These are phyloP conservation scores for Anisogramma anomala DNA, from an alignment of 2,329 filamentous ascomycete species.

Conservation along the genomic window DNA sequence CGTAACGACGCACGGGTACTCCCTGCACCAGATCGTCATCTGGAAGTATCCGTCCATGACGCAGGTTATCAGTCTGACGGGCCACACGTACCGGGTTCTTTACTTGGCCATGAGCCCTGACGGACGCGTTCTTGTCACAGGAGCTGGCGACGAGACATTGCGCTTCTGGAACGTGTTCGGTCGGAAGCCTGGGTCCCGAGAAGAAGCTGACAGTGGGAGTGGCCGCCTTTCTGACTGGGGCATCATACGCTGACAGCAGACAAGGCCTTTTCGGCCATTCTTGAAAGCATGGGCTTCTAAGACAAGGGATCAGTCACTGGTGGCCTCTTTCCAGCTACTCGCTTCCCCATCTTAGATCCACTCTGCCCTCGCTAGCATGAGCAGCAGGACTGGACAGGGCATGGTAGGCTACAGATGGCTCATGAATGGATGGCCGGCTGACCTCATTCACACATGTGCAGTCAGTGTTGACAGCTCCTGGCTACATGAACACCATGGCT, in stretches of 20 bases:
- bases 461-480: background rate
- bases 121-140: constrained; percentile 85
- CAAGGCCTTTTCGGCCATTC: background rate
- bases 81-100: constrained; percentile 90
- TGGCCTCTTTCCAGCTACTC: too few species aligned
- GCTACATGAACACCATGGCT: background rate
- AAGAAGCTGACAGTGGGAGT: constrained; percentile 51
- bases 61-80: constrained; percentile 87
- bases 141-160: constrained; percentile 89
- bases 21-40: constrained; percentile 95
- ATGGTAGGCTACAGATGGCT: too few species aligned
- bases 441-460: background rate
- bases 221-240: constrained; percentile 63
- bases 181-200: constrained; percentile 60
- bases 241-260: constrained; percentile 52
- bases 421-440: too few species aligned
- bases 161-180: constrained; percentile 97
- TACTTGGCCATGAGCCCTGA: constrained; percentile 97
- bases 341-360: too few species aligned
- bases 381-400: too few species aligned
- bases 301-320: too few species aligned
- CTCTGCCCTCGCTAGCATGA: too few species aligned
- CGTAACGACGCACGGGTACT: constrained; percentile 92
- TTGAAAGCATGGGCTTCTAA: background rate
- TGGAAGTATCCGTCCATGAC: constrained; percentile 99